Base-by-base conservation (phyloP, 2,329 filamentous ascomycete genomes). In the Colletotrichum acutatum region DNA sequence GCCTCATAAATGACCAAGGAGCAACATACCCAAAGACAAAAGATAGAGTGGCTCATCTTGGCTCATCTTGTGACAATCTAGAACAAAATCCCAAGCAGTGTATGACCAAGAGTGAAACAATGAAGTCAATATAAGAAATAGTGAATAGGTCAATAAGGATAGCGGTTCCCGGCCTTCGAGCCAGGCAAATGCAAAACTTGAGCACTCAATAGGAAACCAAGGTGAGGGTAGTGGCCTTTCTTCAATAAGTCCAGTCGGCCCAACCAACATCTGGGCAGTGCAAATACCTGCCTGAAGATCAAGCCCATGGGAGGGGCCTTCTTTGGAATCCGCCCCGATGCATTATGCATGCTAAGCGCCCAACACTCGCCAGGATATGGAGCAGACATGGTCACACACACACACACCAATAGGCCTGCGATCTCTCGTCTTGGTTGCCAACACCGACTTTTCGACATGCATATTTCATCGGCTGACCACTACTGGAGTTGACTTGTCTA, bases 31-130 rank as follows among this genome's bases (percentile, higher is more conserved):
- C 12, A 75, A 69, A 2, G 66, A 70, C 19, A 75, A 66, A 1
- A 74, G 49, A 42, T 74, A 73, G n/a, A 75, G 28, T 5, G 66
- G 72, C 5, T 65, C 74, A 49, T 70, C 37, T 30, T 42, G 6
- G 26, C 37, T 54, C 37, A 42, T 42, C 6, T 42, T 42, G 37
- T 14, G 8, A n/a, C 42, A 24, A 9, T 24, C 7, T 8, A 11
- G 8, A 37, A n/a, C 24, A 54, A 37, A n/a, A 58, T 9, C 3
- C 37, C 37, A 42, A 7, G 37, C 37, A 42, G 14, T 7, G 1
- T 19, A 57, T 6, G 3, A 65, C 16, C 37, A 24, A 11, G 37
- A 58, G 46, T 30, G 30, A 14, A 32, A 37, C 9, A 26, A n/a
- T 19, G 28, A 24, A 30, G 46, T 5, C 12, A 9, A 3, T 6